Evolutionary conservation across 2,329 filamentous ascomycete genomes (phyloP).

Genomic region (Aspergillus fructus): DNA sequence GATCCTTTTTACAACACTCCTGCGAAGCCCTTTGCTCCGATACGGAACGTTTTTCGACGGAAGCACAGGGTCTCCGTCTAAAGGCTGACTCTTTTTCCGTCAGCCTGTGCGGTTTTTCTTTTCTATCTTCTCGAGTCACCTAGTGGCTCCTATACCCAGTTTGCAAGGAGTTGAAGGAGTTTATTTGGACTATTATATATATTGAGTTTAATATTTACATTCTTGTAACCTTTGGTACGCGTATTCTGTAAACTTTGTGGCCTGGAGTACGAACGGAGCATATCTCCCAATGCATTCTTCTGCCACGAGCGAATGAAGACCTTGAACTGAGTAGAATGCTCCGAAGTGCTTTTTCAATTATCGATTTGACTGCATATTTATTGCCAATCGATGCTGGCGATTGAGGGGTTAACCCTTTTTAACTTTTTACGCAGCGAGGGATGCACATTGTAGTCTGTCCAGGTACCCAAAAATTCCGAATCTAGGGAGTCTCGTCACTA

Average conservation of each 20-base stretch:
- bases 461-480: background rate
- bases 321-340: background rate
- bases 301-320: background rate
- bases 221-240: too few species aligned
- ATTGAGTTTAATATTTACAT: background rate
- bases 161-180: background rate
- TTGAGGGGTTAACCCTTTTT: background rate
- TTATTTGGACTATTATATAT: background rate
- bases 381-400: background rate
- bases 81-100: background rate
- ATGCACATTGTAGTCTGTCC: background rate
- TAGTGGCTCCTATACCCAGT: background rate
- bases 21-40: conserved; percentile 28
- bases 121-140: background rate
- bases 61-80: conserved; percentile 19
- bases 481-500: background rate
- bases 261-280: background rate
- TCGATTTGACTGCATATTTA: background rate
- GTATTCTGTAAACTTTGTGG: too few species aligned
- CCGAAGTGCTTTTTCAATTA: background rate
- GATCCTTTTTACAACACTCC: conserved; percentile 39
- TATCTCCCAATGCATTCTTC: background rate
- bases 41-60: conserved; percentile 30
- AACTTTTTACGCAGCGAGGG: background rate
- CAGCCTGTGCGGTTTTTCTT: background rate